Evolutionary conservation across 371 early-diverging fungal genomes (phyloP).

Genomic region (Lichtheimia ornata): DNA sequence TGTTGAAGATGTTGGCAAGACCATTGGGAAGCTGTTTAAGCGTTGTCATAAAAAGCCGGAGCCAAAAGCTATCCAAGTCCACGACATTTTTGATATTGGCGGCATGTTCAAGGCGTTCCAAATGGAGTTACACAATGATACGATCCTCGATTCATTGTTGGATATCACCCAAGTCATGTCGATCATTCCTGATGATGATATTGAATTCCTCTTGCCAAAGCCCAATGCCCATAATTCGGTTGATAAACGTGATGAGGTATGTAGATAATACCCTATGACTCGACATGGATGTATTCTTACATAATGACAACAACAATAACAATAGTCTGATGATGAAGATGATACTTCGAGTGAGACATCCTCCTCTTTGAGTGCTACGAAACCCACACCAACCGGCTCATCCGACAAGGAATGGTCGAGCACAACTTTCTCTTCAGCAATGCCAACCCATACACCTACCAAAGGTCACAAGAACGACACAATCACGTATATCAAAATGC

Average conservation of each 20-base stretch:
- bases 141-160: constrained; percentile 6
- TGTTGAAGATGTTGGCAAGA: constrained; percentile 8
- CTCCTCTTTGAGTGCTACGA: background rate
- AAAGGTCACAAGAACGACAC: background rate
- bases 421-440: background rate
- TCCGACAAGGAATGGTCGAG: background rate
- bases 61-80: constrained; percentile 18
- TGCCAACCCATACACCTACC: background rate
- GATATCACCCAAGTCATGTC: constrained; percentile 25
- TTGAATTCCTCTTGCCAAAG: constrained; percentile 22
- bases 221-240: constrained; percentile 13
- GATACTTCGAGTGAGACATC: background rate
- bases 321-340: background rate
- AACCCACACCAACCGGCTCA: background rate
- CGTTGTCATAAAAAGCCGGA: background rate
- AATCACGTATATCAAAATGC: background rate
- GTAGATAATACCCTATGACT: background rate
- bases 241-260: constrained; percentile 22
- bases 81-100: constrained; percentile 35
- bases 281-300: background rate
- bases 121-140: constrained; percentile 26
- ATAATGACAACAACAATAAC: too few species aligned
- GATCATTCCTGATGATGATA: constrained; percentile 41
- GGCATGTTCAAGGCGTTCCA: constrained; percentile 23
- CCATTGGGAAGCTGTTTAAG: background rate